Evolutionary conservation across 164 flowering plant species (phyloP), one percentile per base, ranked within the genome.

Genomic region (Annona cherimola): DNA sequence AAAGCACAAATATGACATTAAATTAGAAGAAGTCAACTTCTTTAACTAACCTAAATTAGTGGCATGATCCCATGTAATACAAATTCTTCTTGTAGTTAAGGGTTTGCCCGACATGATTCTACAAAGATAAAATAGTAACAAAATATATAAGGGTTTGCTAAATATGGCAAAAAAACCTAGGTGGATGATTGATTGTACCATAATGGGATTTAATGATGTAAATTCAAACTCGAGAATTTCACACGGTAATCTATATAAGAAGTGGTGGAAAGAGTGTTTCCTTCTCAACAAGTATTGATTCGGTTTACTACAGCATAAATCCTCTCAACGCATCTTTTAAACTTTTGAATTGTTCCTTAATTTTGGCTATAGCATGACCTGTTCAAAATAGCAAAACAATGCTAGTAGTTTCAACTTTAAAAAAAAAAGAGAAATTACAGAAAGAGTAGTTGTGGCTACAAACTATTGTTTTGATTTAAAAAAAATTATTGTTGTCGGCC

Each of bases 261-360:
- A 93, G 90, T 60, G 98, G 97, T 77, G 92, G 81, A 74, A 74
- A 73, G 67, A 94, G 87, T 74, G 78, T 78, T 74, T 97, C 98
- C 80, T 74, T 74, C 74, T 87, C 88, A 71, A 87, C 75, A 74
- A 94, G 97, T 85, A 83, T 81, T 45, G 91, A 77, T 82, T 94
- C 92, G 68, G 95, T 94, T 66, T 97, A 78, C 61, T 97, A 88
- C 71, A 92, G 90, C 96, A 94, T 89, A 76, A 94, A 92, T 57
- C 93, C 96, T 65, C 79, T 81, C 78, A 90, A 62, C 74, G 89
- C 67, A 74, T 77, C 81, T 76, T 84, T 94, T 74, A 94, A 83
- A 66, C 67, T 76, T 80, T 78, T 86, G 73, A 85, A 79, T 66
- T 80, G 82, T 61, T 85, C 81, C 69, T 78, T 82, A 41, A 67